Base-by-base conservation (phyloP, 179 eudicot species). In the Beta macrorhiza region DNA sequence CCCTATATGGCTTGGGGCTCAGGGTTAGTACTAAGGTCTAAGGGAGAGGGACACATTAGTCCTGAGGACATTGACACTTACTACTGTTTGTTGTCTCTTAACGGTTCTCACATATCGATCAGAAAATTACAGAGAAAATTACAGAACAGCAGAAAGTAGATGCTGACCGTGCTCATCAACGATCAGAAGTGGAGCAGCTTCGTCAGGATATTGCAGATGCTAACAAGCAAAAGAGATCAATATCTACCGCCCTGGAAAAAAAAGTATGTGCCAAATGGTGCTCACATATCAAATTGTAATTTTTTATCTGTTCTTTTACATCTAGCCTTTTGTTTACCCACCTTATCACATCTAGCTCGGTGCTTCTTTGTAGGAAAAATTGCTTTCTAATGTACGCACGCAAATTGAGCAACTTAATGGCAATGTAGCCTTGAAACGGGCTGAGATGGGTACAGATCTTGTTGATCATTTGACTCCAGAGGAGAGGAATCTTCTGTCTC, bases 361-460 rank as follows among this genome's bases (percentile, higher is more conserved):
- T n/a, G 12, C n/a, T 58, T 83, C 62, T 61, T 79, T 90, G 79
- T 78, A 97, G 99, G 93, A 85, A 77, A 97, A 95, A 83, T 82
- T 90, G 86, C 93, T 97, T 81, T 78, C 91, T 61, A 93, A 88
- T 77, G 87, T 88, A 63, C 80, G 81, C 83, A 85, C 88, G 76
- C 97, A 97, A 85, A 92, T 97, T 84, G 89, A 87, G 78, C 98
- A 95, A 90, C 92, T 91, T 74, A 87, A 85, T 82, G 89, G 89
- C 71, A 93, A 87, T 84, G 86, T 95, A 70, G 80, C 88, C 51
- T 86, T 87, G 86, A 97, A 97, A 84, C 86, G 69, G 86, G 92
- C 86, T 69, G 99, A 97, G 85, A 94, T 97, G 95, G 97, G 98
- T 53, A 97, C 99, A 25, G 97, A 94, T n/a, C 97, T 97, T 86